Base-by-base conservation (phyloP, 495 filamentous ascomycete genomes). In the Monascus purpureus region DNA sequence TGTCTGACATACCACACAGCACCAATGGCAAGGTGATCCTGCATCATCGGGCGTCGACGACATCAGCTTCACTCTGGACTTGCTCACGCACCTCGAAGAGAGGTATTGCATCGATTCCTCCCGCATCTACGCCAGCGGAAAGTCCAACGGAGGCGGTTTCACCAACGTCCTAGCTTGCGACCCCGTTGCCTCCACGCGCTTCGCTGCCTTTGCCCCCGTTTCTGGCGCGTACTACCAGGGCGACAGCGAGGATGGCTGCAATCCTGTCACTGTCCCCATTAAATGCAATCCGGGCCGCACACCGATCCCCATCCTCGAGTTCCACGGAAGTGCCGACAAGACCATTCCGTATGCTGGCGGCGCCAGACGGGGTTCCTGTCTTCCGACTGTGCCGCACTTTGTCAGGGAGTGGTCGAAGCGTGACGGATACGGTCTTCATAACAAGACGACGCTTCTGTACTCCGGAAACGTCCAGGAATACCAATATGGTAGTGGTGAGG, bases 61-160 rank as follows among this genome's bases (percentile, higher is more conserved):
- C 35, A 45, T 66, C 13, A 54, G 58, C 13, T 68, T 66, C 41
- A 61, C 53, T n/a, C 41, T 42, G 11, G 63, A 69, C 15, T 58
- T 72, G 14, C 50, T 77, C 17, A 51, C 53, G n/a, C 40, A 59
- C 13, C 35, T 66, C 17, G 40, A 55, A 38, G n/a, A n/a, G n/a
- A n/a, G n/a, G n/a, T n/a, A n/a, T n/a, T n/a, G n/a, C n/a, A 55
- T 76, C 32, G 70, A 77, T 37, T 33, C 46, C 3, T 40, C 39
- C 23, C 62, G 68, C 17, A 47, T 75, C 19, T 77, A 69, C 35
- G 68, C 71, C 1, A 59, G 61, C 5, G 73, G 73, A 2, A 72
- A 73, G 38, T 73, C 68, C 0, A 72, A 75, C 39, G 73, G 73
- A 13, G 73, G 70, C 4, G 69, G 70, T 1, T 69, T 77, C 35